Conservation (phyloP, 257 asterid genomes). For the Rehmannia glutinosa region DNA sequence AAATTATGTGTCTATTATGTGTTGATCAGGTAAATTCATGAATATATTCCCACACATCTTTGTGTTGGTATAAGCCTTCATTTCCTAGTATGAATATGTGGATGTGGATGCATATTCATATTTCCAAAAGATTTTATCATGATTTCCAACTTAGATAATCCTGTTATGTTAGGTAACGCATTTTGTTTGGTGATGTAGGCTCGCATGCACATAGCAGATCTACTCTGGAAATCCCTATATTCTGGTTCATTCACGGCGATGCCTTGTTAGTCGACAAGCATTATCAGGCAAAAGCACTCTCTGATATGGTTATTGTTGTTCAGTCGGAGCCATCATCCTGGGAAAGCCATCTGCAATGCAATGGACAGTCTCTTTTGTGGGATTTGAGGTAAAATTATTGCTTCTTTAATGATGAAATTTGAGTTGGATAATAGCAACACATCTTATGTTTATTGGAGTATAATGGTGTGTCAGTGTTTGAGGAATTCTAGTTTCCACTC, state of each 20-base stretch:
- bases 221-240: constrained; percentile 85
- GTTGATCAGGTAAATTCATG: neutral
- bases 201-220: constrained; percentile 92
- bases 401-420: constrained; percentile 13
- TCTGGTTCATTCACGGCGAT: constrained; percentile 91
- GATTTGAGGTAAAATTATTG: constrained; percentile 70
- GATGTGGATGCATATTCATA: no score
- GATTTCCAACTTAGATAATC: constrained; percentile 1
- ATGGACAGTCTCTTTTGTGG: constrained; percentile 76
- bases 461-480: constrained; percentile 2
- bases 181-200: constrained; percentile 53
- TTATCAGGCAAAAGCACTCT: constrained; percentile 90
- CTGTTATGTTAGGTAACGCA: constrained; percentile 3
- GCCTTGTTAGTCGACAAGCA: constrained; percentile 91
- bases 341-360: constrained; percentile 99
- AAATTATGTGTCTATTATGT: neutral
- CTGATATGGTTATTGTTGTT: constrained; percentile 96
- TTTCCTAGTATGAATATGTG: neutral
- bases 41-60: neutral
- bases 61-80: neutral
- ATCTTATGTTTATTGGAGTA: constrained; percentile 5
- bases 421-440: constrained; percentile 11
- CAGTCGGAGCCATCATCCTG: constrained; percentile 94
- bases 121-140: neutral
- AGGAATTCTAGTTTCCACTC: neutral